Percentiles rank a stretch among this genome's conserved stretches.
These are phyloP conservation scores for Neoboletus magnificus DNA, from an alignment of 768 basidiomycete species.

Conservation along the genomic window DNA sequence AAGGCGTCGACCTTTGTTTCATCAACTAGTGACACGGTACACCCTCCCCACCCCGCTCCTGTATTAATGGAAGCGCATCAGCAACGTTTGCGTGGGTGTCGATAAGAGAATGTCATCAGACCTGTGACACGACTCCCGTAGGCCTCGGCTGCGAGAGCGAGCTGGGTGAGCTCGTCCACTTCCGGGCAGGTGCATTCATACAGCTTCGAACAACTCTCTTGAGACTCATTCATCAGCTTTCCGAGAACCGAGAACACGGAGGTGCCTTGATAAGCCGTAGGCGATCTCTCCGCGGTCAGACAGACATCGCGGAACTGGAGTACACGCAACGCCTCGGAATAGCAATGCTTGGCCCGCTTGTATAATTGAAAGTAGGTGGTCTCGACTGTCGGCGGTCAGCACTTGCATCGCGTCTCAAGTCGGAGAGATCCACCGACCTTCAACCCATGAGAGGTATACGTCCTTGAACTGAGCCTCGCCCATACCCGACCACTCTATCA, in stretches of 20 bases:
- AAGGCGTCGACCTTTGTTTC: slow-evolving; percentile 61
- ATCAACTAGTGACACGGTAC: slow-evolving; percentile 77
- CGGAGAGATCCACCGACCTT: slow-evolving; percentile 46
- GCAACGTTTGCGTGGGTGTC: background rate
- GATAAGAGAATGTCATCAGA: slow-evolving; percentile 18
- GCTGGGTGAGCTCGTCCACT: slow-evolving; percentile 60
- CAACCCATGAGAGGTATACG: slow-evolving; percentile 75
- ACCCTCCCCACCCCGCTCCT: slow-evolving; percentile 93
- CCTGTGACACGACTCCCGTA: slow-evolving; percentile 84
- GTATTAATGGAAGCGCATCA: background rate
- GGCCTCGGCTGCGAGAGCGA: slow-evolving; percentile 71
- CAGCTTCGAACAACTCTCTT: slow-evolving; percentile 60
- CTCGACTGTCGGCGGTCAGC: slow-evolving; percentile 45
- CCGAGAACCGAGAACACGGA: slow-evolving; percentile 54
- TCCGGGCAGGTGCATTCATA: slow-evolving; percentile 83
- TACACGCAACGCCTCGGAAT: slow-evolving; percentile 77
- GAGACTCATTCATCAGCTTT: slow-evolving; percentile 74
- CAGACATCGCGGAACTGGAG: slow-evolving; percentile 73
- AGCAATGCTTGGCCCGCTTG: slow-evolving; percentile 78
- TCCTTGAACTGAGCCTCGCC: slow-evolving; percentile 52
- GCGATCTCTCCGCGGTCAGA: slow-evolving; percentile 37
- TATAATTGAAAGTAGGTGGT: slow-evolving; percentile 79
- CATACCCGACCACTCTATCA: slow-evolving; percentile 66
- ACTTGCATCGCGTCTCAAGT: background rate
- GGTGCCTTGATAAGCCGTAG: slow-evolving; percentile 13